A percentile compares a stretch with the other conserved stretches of the same genome.
Conservation (phyloP, 2,329 filamentous ascomycete species). For the Penicillium sp. region DNA sequence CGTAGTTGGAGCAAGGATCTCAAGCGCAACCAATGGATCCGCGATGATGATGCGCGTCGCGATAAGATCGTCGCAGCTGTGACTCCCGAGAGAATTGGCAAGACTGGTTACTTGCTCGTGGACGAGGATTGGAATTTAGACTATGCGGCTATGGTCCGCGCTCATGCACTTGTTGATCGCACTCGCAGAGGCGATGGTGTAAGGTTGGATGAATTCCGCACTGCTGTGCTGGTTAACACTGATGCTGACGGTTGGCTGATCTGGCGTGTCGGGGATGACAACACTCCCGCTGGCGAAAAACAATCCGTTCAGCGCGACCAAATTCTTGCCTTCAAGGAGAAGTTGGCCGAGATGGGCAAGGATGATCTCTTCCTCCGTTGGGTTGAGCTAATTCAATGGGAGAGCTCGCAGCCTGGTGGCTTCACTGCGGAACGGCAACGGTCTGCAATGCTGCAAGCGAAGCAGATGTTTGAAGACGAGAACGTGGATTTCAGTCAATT, state of each 20-base stretch:
- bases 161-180: constrained; percentile 64
- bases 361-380: constrained; percentile 87
- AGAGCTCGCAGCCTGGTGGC: constrained; percentile 73
- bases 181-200: constrained; percentile 34
- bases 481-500: constrained; percentile 80
- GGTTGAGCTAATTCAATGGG: constrained; percentile 89
- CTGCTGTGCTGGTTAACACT: constrained; percentile 67
- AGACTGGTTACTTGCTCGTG: constrained; percentile 86
- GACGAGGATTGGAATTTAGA: constrained; percentile 84
- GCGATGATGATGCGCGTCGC: constrained; percentile 55
- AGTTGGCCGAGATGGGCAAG: constrained; percentile 72
- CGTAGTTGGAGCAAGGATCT: constrained; percentile 66
- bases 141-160: constrained; percentile 74
- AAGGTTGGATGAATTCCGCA: constrained; percentile 65
- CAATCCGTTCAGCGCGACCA: constrained; percentile 54
- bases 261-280: constrained; percentile 58
- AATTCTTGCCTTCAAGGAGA: constrained; percentile 76
- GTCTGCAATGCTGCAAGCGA: constrained; percentile 69
- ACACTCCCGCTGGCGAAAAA: constrained; percentile 42
- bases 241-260: constrained; percentile 69
- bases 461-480: constrained; percentile 69
- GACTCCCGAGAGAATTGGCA: constrained; percentile 64
- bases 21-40: constrained; percentile 46
- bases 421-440: constrained; percentile 74
- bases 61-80: constrained; percentile 66